A percentile compares a stretch with the other conserved stretches of the same genome.
Conservation (phyloP, 768 basidiomycete genomes). For the Chalciporus piperatus region DNA sequence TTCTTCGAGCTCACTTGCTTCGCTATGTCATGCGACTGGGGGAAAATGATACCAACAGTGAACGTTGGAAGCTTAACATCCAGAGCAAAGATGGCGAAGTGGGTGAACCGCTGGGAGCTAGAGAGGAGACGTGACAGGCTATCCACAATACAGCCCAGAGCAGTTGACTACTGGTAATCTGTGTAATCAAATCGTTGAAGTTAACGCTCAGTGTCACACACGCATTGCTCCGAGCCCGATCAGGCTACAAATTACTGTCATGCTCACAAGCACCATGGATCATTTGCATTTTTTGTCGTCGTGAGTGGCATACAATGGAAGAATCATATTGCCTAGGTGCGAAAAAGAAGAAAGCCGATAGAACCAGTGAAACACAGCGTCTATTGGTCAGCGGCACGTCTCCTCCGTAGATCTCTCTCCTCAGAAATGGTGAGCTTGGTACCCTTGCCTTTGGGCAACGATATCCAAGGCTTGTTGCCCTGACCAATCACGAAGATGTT, state of each 20-base stretch:
- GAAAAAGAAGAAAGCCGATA: slow-evolving; percentile 1
- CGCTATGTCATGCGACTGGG: slow-evolving; percentile 83
- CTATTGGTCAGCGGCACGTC: slow-evolving; percentile 70
- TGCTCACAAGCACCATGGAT: slow-evolving; percentile 16
- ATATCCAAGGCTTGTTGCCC: slow-evolving; percentile 94
- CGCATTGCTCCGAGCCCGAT: not conserved
- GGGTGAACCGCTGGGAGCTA: slow-evolving; percentile 86
- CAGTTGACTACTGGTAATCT: slow-evolving; percentile 46
- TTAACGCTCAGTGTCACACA: not conserved
- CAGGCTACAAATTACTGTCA: slow-evolving; percentile 2
- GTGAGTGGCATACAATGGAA: slow-evolving; percentile 15
- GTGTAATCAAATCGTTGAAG: not conserved
- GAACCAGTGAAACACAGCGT: slow-evolving; percentile 14
- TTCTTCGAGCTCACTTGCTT: slow-evolving; percentile 97
- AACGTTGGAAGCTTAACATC: slow-evolving; percentile 75
- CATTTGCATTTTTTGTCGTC: slow-evolving; percentile 20
- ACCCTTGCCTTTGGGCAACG: slow-evolving; percentile 96
- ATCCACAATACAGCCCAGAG: slow-evolving; percentile 36
- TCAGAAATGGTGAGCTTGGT: slow-evolving; percentile 96
- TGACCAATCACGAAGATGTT: slow-evolving; percentile 99
- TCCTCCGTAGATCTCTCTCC: slow-evolving; percentile 92
- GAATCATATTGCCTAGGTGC: slow-evolving; percentile 9
- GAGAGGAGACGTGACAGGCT: slow-evolving; percentile 61
- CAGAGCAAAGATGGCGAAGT: slow-evolving; percentile 81
- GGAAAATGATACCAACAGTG: slow-evolving; percentile 92